Evolutionary conservation across 768 basidiomycete genomes (phyloP), one percentile per base, ranked within the genome.

Genomic region (Lentinula aciculospora): DNA sequence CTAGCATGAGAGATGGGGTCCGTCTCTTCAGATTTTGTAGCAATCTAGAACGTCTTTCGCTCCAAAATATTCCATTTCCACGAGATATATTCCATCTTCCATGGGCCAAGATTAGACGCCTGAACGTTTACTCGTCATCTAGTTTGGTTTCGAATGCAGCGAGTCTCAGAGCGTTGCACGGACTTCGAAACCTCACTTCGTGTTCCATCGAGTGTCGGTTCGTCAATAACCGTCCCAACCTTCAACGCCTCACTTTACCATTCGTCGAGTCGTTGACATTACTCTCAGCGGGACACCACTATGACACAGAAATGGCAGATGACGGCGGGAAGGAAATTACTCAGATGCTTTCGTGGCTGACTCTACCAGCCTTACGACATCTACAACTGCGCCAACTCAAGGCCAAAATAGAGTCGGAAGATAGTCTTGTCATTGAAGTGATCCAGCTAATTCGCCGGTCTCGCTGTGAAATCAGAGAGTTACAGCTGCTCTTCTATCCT

Each of bases 341-440:
- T 17, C 49, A 50, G 49, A 50, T 50, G 32, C 49, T 50, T 19
- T 50, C 49, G 10, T 50, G 49, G 49, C 5, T 50, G 32, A 50
- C 49, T 7, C 19, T 50, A n/a, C 49, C 49, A 4, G 28, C 49
- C 4, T 23, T 50, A 10, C n/a, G 36, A 4, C 32, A 34, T 9
- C 21, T 50, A 2, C 29, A 9, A 3, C 49, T 50, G 17, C n/a
- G 19, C 7, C 49, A 32, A 6, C n/a, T n/a, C n/a, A 50, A 50
- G 49, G 12, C 36, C n/a, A 28, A 31, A n/a, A 19, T 8, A 50
- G 49, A 34, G 29, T 4, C 19, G 10, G 32, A 50, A 19, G 28
- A 28, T 21, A n/a, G 19, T 6, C 29, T 47, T 47, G 29, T 50
- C 19, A 1, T 12, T 6, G 31, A 50, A 31, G n/a, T 50, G n/a